Evolutionary conservation across 2,329 filamentous ascomycete species (phyloP).

Genomic region (Venturia effusa): DNA sequence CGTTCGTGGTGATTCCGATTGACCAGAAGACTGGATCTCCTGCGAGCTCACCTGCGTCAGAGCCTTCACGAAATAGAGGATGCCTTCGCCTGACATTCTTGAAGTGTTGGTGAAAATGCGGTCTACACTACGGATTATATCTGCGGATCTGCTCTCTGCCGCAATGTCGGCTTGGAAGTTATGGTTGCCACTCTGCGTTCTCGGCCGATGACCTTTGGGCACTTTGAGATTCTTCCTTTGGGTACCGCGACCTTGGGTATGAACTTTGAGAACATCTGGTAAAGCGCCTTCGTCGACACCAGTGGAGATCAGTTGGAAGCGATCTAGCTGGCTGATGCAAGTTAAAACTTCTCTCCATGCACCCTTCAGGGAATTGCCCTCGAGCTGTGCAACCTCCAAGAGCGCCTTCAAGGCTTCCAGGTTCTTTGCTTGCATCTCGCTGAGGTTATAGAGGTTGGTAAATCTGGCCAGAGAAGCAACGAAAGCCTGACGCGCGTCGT

Average conservation of each 20-base stretch:
- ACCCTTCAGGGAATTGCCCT: conserved; percentile 77
- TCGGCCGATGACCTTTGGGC: conserved; percentile 40
- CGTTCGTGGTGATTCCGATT: conserved; percentile 88
- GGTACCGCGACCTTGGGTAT: conserved; percentile 40
- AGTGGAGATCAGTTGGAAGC: conserved; percentile 86
- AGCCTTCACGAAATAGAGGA: conserved; percentile 87
- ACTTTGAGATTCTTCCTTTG: conserved; percentile 43
- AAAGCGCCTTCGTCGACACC: conserved; percentile 88
- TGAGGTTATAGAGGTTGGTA: conserved; percentile 90
- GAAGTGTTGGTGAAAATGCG: conserved; percentile 95
- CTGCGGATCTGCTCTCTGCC: conserved; percentile 81
- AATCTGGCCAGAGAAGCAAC: conserved; percentile 86
- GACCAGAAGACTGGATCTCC: conserved; percentile 93
- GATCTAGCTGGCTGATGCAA: conserved; percentile 90
- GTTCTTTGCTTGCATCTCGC: conserved; percentile 92
- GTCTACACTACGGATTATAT: conserved; percentile 87
- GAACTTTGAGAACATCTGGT: conserved; percentile 64
- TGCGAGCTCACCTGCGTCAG: conserved; percentile 97
- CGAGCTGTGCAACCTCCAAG: conserved; percentile 82
- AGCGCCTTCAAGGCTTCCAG: conserved; percentile 87
- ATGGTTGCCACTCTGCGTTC: conserved; percentile 32
- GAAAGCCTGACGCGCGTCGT: conserved; percentile 90
- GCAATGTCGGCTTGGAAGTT: conserved; percentile 70
- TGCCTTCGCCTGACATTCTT: conserved; percentile 84
- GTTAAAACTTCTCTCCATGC: conserved; percentile 96